Base-by-base conservation (phyloP, 2,329 filamentous ascomycete species). In the Fusarium duplospermum region DNA sequence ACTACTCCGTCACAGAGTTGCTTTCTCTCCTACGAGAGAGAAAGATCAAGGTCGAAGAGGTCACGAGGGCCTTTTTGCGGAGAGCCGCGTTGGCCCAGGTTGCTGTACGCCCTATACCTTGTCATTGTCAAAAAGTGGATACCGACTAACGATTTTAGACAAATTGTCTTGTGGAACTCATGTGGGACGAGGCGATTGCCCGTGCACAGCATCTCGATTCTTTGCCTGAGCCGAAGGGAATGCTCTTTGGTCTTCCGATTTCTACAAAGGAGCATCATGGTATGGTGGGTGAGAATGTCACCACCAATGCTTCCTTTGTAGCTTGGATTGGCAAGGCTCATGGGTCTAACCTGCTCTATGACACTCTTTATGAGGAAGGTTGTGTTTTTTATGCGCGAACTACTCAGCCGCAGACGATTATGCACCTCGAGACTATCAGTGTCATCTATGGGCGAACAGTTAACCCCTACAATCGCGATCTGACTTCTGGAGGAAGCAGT, bases 401-500 rank as follows among this genome's bases (percentile, higher is more conserved):
- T 0, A 93, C 92, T 64, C 87, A 93, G 7, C 91, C 92, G 0
- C 89, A 90, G 74, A 87, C 85, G 0, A 82, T 90, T 57, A 86
- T 85, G 79, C 84, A 85, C 18, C 78, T 91, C 40, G 91, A 93
- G 77, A 89, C 86, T 4, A 86, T 87, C 45, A 92, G 91, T 75
- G 92, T 93, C 73, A 80, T 92, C 22, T 90, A 88, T 66, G 91
- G 91, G 2, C 86, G 89, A 36, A 89, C 89, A 0, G 81, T 92
- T 4, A 93, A 93, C 76, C 92, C 92, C 0, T 84, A 87, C 66
- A 93, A 92, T 68, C 85, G 89, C 1, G 82, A 85, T 22, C 83
- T 91, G 35, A 90, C 89, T 0, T 86, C 90, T 0, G 92, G 92
- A 6, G 92, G 93, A 2, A 90, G 87, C 11, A 90, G 89, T 0